Evolutionary conservation across 2,329 filamentous ascomycete species (phyloP).

Genomic region (Plectosphaerella sp.): DNA sequence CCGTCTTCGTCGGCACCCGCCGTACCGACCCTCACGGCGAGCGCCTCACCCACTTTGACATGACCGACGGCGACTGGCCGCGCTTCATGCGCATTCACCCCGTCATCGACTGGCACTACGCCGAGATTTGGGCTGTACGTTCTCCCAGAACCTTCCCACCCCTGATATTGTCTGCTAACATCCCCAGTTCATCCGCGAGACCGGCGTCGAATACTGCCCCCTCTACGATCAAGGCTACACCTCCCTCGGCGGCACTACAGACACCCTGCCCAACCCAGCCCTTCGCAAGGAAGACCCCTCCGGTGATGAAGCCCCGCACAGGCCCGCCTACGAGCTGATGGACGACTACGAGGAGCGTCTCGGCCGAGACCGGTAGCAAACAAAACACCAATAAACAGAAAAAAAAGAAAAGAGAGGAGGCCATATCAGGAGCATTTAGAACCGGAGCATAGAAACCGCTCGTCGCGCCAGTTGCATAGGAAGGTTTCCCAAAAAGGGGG

Average conservation of each 20-base stretch:
- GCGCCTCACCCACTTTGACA: conserved; percentile 74
- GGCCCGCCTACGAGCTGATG: conserved; percentile 71
- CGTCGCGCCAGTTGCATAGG: neutral
- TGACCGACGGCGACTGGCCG: conserved; percentile 87
- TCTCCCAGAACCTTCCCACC: neutral
- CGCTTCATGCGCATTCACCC: conserved; percentile 90
- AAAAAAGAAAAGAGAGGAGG: neutral
- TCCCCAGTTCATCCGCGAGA: conserved; percentile 68
- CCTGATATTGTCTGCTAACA: neutral
- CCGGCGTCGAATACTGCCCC: conserved; percentile 77
- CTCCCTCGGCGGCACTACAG: conserved; percentile 81
- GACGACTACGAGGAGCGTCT: conserved; percentile 75
- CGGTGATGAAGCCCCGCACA: conserved; percentile 40
- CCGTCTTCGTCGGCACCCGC: conserved; percentile 83
- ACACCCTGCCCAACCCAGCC: conserved; percentile 86
- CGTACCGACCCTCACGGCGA: conserved; percentile 90
- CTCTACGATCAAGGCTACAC: conserved; percentile 90
- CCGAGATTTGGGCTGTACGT: conserved; percentile 88
- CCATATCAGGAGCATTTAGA: neutral
- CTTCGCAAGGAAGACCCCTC: conserved; percentile 39
- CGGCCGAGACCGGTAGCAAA: conserved; percentile 56
- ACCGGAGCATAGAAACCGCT: neutral
- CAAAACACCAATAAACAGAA: neutral
- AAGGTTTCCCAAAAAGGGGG: neutral
- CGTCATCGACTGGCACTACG: conserved; percentile 96